Percentiles rank a stretch among this genome's conserved stretches.
phyloP scores from a whole-genome alignment of 2,329 filamentous ascomycete species.

The Camillea tinctor region DNA sequence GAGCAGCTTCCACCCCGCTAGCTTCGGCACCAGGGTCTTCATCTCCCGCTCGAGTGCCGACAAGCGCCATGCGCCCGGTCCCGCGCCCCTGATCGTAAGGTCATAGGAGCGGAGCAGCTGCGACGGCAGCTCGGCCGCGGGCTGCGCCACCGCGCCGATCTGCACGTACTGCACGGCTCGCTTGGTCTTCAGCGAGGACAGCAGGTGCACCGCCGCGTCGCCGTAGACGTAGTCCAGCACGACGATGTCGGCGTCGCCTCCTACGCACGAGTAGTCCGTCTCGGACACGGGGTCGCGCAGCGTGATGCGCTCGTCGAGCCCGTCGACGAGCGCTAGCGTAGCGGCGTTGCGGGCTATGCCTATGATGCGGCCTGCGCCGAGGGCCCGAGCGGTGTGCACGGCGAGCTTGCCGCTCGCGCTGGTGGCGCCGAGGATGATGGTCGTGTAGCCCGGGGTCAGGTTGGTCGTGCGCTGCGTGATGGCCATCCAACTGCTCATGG shows the following conservation, averaged over 20 bases:
- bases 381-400: slow-evolving; percentile 43
- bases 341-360: slow-evolving; percentile 49
- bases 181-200: slow-evolving; percentile 39
- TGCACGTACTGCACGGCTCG: slow-evolving; percentile 52
- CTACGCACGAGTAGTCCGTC: slow-evolving; percentile 45
- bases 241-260: slow-evolving; percentile 50
- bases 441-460: slow-evolving; percentile 43
- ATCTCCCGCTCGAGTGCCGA: slow-evolving; percentile 31
- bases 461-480: slow-evolving; percentile 42
- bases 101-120: slow-evolving; percentile 47
- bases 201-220: slow-evolving; percentile 38
- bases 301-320: slow-evolving; percentile 45
- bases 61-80: slow-evolving; percentile 43
- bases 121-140: slow-evolving; percentile 39
- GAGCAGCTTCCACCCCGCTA: slow-evolving; percentile 31
- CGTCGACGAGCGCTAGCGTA: slow-evolving; percentile 40
- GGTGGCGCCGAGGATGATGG: slow-evolving; percentile 53
- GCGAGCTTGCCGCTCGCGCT: slow-evolving; percentile 52
- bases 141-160: slow-evolving; percentile 46
- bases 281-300: slow-evolving; percentile 39
- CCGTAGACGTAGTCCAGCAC: slow-evolving; percentile 57
- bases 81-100: slow-evolving; percentile 46
- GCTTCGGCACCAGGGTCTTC: slow-evolving; percentile 28
- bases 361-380: slow-evolving; percentile 50
- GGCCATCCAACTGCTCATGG: slow-evolving; percentile 58